Evolutionary conservation across 306 rosid species (phyloP).

Genomic region (Citrullus colocynthis): DNA sequence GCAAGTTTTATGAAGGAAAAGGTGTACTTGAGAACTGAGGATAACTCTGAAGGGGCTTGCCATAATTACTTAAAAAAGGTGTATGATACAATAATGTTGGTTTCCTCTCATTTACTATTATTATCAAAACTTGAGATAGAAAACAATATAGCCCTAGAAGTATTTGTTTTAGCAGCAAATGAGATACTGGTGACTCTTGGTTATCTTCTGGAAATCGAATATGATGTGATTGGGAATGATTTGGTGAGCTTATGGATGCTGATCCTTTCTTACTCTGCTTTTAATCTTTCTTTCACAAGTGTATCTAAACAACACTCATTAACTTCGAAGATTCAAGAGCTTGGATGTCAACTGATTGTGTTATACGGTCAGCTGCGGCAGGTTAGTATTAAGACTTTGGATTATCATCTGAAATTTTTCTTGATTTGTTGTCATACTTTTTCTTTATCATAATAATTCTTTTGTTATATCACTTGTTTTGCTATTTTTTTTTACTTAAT

Average conservation of each 20-base stretch:
- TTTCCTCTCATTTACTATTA: slow-evolving; percentile 32
- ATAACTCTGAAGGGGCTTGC: slow-evolving; percentile 54
- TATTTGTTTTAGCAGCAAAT: slow-evolving; percentile 22
- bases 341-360: slow-evolving; percentile 55
- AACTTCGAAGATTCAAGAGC: slow-evolving; percentile 27
- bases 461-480: not conserved
- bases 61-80: slow-evolving; percentile 58
- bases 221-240: slow-evolving; percentile 62
- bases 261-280: slow-evolving; percentile 43
- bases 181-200: slow-evolving; percentile 54
- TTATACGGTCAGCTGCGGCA: slow-evolving; percentile 85
- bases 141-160: slow-evolving; percentile 18
- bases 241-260: slow-evolving; percentile 54
- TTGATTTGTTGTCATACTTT: not conserved
- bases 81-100: slow-evolving; percentile 30
- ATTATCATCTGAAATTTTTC: slow-evolving; percentile 7
- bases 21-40: slow-evolving; percentile 76
- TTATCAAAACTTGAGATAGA: slow-evolving; percentile 23
- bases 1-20: slow-evolving; percentile 57
- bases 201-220: slow-evolving; percentile 70
- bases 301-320: slow-evolving; percentile 24
- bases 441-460: not conserved
- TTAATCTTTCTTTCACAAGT: slow-evolving; percentile 26
- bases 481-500: not conserved
- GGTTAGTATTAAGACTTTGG: slow-evolving; percentile 35